Conservation (phyloP, 305 asterid species). For the Fraxinus baroniana region DNA sequence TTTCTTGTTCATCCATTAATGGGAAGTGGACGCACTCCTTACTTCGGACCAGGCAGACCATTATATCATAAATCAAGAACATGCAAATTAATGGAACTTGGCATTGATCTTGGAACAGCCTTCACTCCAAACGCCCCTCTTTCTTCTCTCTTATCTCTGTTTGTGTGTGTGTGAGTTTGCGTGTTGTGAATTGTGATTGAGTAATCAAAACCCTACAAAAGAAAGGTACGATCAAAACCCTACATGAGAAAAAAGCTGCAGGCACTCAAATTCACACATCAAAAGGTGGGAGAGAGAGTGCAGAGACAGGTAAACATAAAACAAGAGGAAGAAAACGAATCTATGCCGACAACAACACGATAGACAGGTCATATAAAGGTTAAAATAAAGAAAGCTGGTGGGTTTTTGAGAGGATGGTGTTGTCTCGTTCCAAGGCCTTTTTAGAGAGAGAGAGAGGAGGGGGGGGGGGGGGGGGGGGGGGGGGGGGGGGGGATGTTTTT, state of each 20-base stretch:
- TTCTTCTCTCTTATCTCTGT: constrained; percentile 1
- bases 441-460: neutral
- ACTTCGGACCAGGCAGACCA: too few relatives aligned
- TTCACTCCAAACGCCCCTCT: constrained; percentile 74
- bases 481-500: too few relatives aligned
- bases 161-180: neutral
- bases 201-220: constrained; percentile 30
- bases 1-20: neutral
- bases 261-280: constrained; percentile 18
- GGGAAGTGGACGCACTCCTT: too few relatives aligned
- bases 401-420: constrained; percentile 45
- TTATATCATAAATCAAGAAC: neutral
- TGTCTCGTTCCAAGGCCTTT: constrained; percentile 40
- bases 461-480: neutral
- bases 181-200: constrained; percentile 19
- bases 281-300: neutral
- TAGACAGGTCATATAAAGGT: constrained; percentile 54
- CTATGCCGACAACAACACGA: constrained; percentile 43
- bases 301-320: too few relatives aligned
- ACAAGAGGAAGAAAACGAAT: neutral
- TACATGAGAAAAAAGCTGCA: neutral
- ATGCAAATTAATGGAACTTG: neutral
- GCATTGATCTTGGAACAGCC: constrained; percentile 79
- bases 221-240: constrained; percentile 15
- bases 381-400: constrained; percentile 46